Evolutionary conservation across 1,139 yeast species (phyloP).

Genomic region (Hemisphaericaspora xylofermentans): DNA sequence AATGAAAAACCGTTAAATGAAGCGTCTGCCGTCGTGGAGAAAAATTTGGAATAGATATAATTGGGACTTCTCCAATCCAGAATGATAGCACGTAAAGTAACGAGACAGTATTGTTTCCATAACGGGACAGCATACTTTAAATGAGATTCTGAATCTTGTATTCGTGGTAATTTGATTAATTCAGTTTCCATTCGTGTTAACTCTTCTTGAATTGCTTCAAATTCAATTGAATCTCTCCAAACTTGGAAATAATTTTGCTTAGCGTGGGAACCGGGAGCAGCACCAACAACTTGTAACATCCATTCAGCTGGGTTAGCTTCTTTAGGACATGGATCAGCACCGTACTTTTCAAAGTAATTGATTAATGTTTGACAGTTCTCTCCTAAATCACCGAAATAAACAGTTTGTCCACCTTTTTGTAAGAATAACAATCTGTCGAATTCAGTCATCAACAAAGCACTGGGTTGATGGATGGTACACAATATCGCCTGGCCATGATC

Average conservation of each 20-base stretch:
- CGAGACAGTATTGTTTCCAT: conserved; percentile 23
- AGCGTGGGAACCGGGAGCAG: conserved; percentile 39
- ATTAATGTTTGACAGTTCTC: conserved; percentile 48
- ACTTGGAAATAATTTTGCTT: conserved; percentile 34
- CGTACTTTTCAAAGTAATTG: conserved; percentile 57
- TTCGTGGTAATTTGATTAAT: background rate
- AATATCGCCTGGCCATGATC: conserved; percentile 44
- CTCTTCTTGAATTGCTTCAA: conserved; percentile 21
- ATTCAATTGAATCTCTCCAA: conserved; percentile 32
- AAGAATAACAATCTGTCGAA: conserved; percentile 38
- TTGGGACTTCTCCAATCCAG: conserved; percentile 47
- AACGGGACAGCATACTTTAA: conserved; percentile 23
- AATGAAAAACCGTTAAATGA: conserved; percentile 48
- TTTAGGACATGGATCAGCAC: conserved; percentile 44
- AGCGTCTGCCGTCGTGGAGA: conserved; percentile 22
- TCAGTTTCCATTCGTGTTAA: conserved; percentile 15
- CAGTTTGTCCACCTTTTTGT: conserved; percentile 55
- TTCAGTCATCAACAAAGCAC: conserved; percentile 36
- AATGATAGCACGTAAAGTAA: conserved; percentile 26
- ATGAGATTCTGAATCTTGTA: conserved; percentile 17
- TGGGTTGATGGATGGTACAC: conserved; percentile 46
- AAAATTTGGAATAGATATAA: conserved; percentile 40
- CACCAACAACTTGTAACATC: conserved; percentile 54
- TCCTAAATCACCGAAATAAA: conserved; percentile 68
- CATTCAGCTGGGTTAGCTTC: conserved; percentile 58